These are phyloP conservation scores for Elongisporangium undulatum DNA, from an alignment of 352 stramenopile species.

Conservation along the genomic window DNA sequence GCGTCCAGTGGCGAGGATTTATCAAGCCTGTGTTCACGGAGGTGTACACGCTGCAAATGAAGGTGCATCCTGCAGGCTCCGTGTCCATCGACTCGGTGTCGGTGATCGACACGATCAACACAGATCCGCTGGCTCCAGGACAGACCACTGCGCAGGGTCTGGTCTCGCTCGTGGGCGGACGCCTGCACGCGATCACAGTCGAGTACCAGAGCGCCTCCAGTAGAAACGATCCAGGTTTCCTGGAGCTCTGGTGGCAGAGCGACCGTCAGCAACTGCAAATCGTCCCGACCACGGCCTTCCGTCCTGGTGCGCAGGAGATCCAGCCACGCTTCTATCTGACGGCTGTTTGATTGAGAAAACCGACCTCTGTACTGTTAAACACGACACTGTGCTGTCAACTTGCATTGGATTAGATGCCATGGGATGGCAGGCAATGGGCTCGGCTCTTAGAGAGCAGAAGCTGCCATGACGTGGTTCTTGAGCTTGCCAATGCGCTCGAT, in stretches of 20 bases:
- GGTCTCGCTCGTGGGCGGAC: slow-evolving; percentile 17
- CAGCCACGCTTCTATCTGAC: slow-evolving; percentile 13
- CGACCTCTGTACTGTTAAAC: neutral
- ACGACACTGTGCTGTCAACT: neutral
- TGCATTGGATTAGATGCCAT: neutral
- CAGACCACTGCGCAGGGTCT: slow-evolving; percentile 4
- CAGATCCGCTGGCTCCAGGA: neutral
- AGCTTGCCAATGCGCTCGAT: slow-evolving; percentile 90
- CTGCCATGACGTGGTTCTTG: slow-evolving; percentile 73
- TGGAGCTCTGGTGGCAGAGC: slow-evolving; percentile 26
- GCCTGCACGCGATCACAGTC: slow-evolving; percentile 36
- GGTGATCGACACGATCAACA: slow-evolving; percentile 37
- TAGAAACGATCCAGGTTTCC: slow-evolving; percentile 8
- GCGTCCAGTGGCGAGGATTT: slow-evolving; percentile 40
- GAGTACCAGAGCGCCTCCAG: slow-evolving; percentile 26
- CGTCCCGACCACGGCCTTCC: slow-evolving; percentile 17
- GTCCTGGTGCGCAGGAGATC: slow-evolving; percentile 22
- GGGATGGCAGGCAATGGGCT: neutral
- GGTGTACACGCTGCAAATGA: slow-evolving; percentile 27
- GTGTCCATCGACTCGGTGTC: slow-evolving; percentile 30
- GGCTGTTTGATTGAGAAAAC: neutral
- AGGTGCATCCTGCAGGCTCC: slow-evolving; percentile 15
- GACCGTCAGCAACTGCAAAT: slow-evolving; percentile 14
- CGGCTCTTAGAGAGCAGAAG: slow-evolving; percentile 50
- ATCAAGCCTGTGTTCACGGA: slow-evolving; percentile 37